Percentiles rank a stretch among this genome's conserved stretches.
Conservation (phyloP, 768 basidiomycete species). For the Suillus occidentalis region DNA sequence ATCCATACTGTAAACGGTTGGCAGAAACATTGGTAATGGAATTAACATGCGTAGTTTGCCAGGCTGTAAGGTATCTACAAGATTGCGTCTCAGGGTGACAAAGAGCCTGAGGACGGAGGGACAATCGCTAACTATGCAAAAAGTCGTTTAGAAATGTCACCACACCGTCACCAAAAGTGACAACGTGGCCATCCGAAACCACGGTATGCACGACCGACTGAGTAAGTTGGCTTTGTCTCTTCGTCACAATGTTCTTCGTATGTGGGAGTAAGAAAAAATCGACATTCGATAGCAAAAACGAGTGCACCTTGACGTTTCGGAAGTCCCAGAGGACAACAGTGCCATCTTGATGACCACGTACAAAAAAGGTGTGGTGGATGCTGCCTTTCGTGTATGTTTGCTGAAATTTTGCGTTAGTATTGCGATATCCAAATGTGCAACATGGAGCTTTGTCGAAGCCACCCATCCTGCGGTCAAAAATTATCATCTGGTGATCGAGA, state of each 20-base stretch:
- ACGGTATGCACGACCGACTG: slow-evolving; percentile 41
- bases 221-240: slow-evolving; percentile 31
- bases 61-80: not conserved
- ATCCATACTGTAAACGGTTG: not conserved
- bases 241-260: slow-evolving; percentile 37
- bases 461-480: slow-evolving; percentile 46
- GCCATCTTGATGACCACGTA: slow-evolving; percentile 46
- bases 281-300: slow-evolving; percentile 13
- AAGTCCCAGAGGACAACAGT: slow-evolving; percentile 49
- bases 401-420: slow-evolving; percentile 23
- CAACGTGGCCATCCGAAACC: slow-evolving; percentile 39
- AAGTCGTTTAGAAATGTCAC: slow-evolving; percentile 41
- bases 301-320: slow-evolving; percentile 44
- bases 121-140: slow-evolving; percentile 14
- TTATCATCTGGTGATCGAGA: slow-evolving; percentile 47
- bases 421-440: slow-evolving; percentile 45
- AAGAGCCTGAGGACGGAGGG: not conserved
- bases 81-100: not conserved
- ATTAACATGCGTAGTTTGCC: slow-evolving; percentile 5
- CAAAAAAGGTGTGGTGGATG: slow-evolving; percentile 41
- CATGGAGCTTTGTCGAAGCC: slow-evolving; percentile 41
- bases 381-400: slow-evolving; percentile 39
- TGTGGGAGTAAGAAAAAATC: slow-evolving; percentile 20
- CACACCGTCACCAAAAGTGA: slow-evolving; percentile 40
- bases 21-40: not conserved